Evolutionary conservation across 2,329 filamentous ascomycete species (phyloP).

Genomic region (Chrysoporthe deuterocubensis): DNA sequence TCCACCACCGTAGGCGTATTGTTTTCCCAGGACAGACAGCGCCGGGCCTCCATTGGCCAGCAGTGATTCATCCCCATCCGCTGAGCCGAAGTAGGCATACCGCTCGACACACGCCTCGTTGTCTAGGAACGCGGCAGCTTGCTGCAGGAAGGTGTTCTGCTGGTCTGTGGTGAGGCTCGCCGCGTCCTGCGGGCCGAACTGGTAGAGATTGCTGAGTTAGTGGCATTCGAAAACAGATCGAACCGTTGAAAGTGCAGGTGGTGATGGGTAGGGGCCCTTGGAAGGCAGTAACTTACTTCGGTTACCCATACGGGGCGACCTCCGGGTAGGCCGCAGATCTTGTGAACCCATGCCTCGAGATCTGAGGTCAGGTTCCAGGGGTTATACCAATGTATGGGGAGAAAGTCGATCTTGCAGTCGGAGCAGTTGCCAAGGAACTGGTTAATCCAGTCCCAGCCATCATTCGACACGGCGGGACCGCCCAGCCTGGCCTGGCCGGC

Average conservation of each 20-base stretch:
- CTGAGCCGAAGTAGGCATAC: slow-evolving; percentile 43
- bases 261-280: not conserved
- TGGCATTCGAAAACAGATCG: not conserved
- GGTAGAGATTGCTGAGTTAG: slow-evolving; percentile 39
- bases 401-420: slow-evolving; percentile 48
- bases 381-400: slow-evolving; percentile 54
- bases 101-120: slow-evolving; percentile 42
- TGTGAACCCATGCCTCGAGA: slow-evolving; percentile 48
- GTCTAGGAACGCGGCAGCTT: slow-evolving; percentile 50
- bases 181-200: slow-evolving; percentile 10
- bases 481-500: slow-evolving; percentile 48
- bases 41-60: slow-evolving; percentile 28
- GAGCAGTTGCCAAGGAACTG: slow-evolving; percentile 47
- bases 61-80: slow-evolving; percentile 30
- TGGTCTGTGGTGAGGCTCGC: slow-evolving; percentile 33
- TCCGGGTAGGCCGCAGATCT: slow-evolving; percentile 42
- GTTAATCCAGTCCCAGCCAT: slow-evolving; percentile 46
- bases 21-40: slow-evolving; percentile 24
- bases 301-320: slow-evolving; percentile 50
- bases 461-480: slow-evolving; percentile 54
- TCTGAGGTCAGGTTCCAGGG: slow-evolving; percentile 40
- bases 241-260: not conserved
- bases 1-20: slow-evolving; percentile 21
- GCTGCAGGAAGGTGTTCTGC: slow-evolving; percentile 44
- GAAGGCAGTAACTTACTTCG: slow-evolving; percentile 36